These are phyloP conservation scores for Neurospora terricola DNA, from an alignment of 495 filamentous ascomycete species.

Conservation along the genomic window DNA sequence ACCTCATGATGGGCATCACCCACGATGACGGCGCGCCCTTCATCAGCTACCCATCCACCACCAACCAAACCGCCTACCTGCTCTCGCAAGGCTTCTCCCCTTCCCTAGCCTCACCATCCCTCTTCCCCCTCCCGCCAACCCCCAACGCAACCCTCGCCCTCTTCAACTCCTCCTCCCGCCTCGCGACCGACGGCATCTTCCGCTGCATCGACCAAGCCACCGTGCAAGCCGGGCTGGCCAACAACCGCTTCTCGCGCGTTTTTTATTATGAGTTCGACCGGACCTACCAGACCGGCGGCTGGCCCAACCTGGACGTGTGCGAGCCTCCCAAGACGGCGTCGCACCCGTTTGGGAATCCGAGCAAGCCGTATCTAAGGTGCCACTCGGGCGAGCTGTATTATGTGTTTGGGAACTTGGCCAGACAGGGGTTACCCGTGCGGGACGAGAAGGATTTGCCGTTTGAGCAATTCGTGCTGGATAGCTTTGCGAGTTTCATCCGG, in stretches of 20 bases:
- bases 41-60: slow-evolving; percentile 28
- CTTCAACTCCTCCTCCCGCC: slow-evolving; percentile 32
- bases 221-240: slow-evolving; percentile 22
- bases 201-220: slow-evolving; percentile 42
- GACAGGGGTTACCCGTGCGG: slow-evolving; percentile 23
- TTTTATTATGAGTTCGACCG: slow-evolving; percentile 45
- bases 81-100: slow-evolving; percentile 28
- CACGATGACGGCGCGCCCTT: slow-evolving; percentile 42
- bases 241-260: slow-evolving; percentile 22
- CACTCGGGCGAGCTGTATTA: slow-evolving; percentile 29
- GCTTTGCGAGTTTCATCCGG: slow-evolving; percentile 27
- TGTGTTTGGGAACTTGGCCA: slow-evolving; percentile 30
- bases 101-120: slow-evolving; percentile 3
- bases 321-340: slow-evolving; percentile 26
- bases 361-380: slow-evolving; percentile 21
- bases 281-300: slow-evolving; percentile 40
- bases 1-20: slow-evolving; percentile 38
- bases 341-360: slow-evolving; percentile 36
- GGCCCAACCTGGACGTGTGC: slow-evolving; percentile 36
- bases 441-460: slow-evolving; percentile 30
- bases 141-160: slow-evolving; percentile 33
- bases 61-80: slow-evolving; percentile 27
- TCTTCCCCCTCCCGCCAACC: slow-evolving; percentile 26
- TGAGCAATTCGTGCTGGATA: slow-evolving; percentile 25
- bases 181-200: slow-evolving; percentile 41